Conservation (phyloP, 2,329 filamentous ascomycete species). For the Ceratocystis alfenasii region DNA sequence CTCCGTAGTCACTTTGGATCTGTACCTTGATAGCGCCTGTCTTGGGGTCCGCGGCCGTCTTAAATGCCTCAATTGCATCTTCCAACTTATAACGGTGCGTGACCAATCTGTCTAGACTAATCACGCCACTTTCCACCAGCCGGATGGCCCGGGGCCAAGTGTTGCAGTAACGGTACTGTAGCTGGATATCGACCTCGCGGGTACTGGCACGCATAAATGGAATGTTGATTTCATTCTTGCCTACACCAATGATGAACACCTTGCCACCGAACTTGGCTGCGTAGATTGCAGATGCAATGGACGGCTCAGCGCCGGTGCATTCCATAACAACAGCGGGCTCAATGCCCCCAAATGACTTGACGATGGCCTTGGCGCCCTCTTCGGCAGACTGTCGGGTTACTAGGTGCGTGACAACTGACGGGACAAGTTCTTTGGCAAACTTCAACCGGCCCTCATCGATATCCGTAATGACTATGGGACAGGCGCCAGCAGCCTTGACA, state of each 20-base stretch:
- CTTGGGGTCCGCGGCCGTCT: conserved; percentile 75
- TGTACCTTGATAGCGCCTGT: conserved; percentile 96
- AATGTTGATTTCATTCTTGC: conserved; percentile 87
- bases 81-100: conserved; percentile 80
- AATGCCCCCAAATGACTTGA: conserved; percentile 56
- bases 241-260: conserved; percentile 92
- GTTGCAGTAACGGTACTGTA: conserved; percentile 94
- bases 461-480: conserved; percentile 86
- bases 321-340: conserved; percentile 77
- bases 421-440: conserved; percentile 76
- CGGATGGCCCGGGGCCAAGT: conserved; percentile 92
- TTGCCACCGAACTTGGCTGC: conserved; percentile 89
- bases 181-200: conserved; percentile 84
- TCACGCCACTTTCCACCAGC: conserved; percentile 69
- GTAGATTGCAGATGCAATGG: conserved; percentile 76
- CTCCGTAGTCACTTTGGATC: conserved; percentile 53
- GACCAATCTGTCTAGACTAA: conserved; percentile 70
- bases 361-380: conserved; percentile 59
- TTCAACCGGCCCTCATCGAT: conserved; percentile 75
- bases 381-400: conserved; percentile 56
- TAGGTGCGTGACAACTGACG: conserved; percentile 68
- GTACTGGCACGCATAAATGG: conserved; percentile 91
- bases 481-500: conserved; percentile 73
- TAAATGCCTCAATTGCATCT: conserved; percentile 79
- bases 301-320: conserved; percentile 89